These are phyloP conservation scores for Moelleriella libera DNA, from an alignment of 2,329 filamentous ascomycete genomes.

Conservation along the genomic window DNA sequence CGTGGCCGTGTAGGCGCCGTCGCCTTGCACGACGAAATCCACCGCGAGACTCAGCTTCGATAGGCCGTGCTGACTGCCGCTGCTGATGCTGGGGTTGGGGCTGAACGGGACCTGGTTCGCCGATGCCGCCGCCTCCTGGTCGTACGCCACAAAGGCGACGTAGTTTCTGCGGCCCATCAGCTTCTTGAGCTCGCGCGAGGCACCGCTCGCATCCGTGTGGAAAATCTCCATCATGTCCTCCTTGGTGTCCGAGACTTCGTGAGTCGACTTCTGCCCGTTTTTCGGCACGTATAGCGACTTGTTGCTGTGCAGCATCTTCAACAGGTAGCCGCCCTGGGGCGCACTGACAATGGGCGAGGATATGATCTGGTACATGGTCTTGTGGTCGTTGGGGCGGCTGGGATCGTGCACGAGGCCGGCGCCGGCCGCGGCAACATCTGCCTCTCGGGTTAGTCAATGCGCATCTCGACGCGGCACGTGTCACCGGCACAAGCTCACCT, in stretches of 20 bases:
- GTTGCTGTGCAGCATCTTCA: constrained; percentile 92
- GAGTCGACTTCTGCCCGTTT: constrained; percentile 67
- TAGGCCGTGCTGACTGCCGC: constrained; percentile 28
- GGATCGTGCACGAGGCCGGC: constrained; percentile 93
- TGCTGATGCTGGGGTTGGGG: constrained; percentile 19
- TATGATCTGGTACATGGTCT: constrained; percentile 99
- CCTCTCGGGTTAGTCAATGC: not conserved
- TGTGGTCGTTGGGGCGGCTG: constrained; percentile 80
- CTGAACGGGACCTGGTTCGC: constrained; percentile 29
- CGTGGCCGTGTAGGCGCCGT: constrained; percentile 64
- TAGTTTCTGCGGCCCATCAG: constrained; percentile 93
- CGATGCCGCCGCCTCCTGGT: constrained; percentile 50
- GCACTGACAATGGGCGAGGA: constrained; percentile 84
- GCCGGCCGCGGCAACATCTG: constrained; percentile 77
- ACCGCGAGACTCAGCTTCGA: constrained; percentile 74
- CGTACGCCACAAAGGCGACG: constrained; percentile 83
- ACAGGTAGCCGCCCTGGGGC: constrained; percentile 69
- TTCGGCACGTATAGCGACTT: constrained; percentile 80
- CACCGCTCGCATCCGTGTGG: constrained; percentile 81
- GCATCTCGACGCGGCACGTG: not conserved
- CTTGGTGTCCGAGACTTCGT: constrained; percentile 78
- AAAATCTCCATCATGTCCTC: constrained; percentile 99
- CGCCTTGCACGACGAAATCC: constrained; percentile 93
- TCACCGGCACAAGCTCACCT: constrained; percentile 30
- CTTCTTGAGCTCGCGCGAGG: constrained; percentile 69